Evolutionary conservation across 2,329 filamentous ascomycete genomes (phyloP), one percentile per base, ranked within the genome.

Genomic region (Ramularia collo-cygni): DNA sequence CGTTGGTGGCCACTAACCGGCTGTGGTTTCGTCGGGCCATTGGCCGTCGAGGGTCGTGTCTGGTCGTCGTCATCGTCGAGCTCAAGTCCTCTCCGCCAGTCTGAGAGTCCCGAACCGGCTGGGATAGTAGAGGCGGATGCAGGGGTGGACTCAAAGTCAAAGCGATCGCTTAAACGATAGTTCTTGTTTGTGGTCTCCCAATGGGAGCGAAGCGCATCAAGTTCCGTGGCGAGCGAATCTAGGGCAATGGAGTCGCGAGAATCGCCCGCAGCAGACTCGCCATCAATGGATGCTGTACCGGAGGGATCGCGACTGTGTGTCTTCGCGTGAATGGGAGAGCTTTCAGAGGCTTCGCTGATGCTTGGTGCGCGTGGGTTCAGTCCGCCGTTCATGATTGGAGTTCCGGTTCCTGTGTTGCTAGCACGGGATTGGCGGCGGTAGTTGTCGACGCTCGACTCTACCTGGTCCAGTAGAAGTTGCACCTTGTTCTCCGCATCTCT

Each of bases 111-210:
- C 77, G 86, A 51, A 87, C 76, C 55, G 4, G 66, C 65, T 8
- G 53, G 62, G 21, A 28, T 38, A 4, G 42, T 31, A 24, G 40
- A 38, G 19, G 40, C 40, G 8, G 37, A 41, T 28, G 39, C 47
- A 12, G 43, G 45, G 10, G 39, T 47, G 14, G 37, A 37, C 32
- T 51, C 58, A 31, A 93, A 89, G 59, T 95, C 89, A 54, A 93
- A 89, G 59, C 95, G 89, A 55, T 94, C 93, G 37, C 84, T 80
- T 57, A 95, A 69, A 16, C 92, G 83, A 63, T 96, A 95, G 56
- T 86, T 93, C 64, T 93, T 92, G 67, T 90, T 95, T 9, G 88
- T 95, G 28, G 83, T 86, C 66, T 96, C 88, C 92, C 92, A 98
- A 56, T 95, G 89, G 37, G 74, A 85, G 37, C 90, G 79, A 34